Conservation (phyloP, 441 rosid species). For the Populus hybrid region DNA sequence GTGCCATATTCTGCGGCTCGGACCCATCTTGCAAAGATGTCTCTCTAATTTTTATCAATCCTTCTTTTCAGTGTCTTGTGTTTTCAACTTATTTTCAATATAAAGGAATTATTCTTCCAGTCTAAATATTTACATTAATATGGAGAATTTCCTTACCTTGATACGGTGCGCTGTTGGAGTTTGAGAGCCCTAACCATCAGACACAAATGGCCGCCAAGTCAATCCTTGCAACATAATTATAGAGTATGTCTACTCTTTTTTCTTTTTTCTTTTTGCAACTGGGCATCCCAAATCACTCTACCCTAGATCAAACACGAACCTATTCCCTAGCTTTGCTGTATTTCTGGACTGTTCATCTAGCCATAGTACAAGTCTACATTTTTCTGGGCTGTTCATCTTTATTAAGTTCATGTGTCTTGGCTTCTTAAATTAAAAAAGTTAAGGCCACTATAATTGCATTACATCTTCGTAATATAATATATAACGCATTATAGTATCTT, state of each 20-base stretch:
- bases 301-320: neutral
- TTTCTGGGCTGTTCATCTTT: no score
- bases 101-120: constrained; percentile 15
- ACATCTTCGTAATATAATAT: neutral
- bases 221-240: neutral
- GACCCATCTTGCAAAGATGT: neutral
- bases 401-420: neutral
- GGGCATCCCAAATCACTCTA: no score
- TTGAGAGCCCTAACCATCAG: neutral
- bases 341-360: neutral
- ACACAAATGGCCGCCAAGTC: neutral
- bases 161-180: neutral
- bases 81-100: constrained; percentile 23
- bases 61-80: constrained; percentile 35
- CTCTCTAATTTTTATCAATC: constrained; percentile 24
- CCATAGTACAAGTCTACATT: neutral
- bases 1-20: neutral
- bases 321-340: neutral
- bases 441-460: neutral
- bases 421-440: neutral
- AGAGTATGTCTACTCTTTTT: no score
- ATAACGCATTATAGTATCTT: no score
- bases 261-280: no score
- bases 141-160: neutral
- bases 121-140: constrained; percentile 11